Percentiles rank a stretch among this genome's conserved stretches.
These are phyloP conservation scores for Oenanthe sinensis DNA, from an alignment of 129 eudicot species.

Conservation along the genomic window DNA sequence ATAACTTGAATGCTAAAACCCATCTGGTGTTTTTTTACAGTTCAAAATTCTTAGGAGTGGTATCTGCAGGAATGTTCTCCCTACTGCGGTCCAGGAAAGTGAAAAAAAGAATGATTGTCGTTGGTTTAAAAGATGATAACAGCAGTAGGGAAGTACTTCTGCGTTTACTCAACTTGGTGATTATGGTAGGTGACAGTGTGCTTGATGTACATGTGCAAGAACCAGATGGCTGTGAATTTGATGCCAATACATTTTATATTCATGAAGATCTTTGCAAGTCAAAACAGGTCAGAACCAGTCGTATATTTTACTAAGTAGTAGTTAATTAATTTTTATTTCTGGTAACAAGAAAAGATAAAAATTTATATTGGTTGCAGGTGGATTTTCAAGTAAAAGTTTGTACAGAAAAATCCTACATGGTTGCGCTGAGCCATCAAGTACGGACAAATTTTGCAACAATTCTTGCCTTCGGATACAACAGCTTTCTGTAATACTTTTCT, in stretches of 20 bases:
- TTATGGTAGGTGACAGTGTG: conserved; percentile 24
- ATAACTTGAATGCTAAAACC: background rate
- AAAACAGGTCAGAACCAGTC: conserved; percentile 23
- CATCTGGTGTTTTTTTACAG: conserved; percentile 3
- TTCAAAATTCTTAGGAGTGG: background rate
- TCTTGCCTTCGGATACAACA: no score
- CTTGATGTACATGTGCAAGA: conserved; percentile 40
- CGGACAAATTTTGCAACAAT: no score
- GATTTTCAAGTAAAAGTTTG: conserved; percentile 40
- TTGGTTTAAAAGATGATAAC: conserved; percentile 32
- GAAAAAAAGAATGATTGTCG: conserved; percentile 20
- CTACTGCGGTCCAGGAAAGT: conserved; percentile 6
- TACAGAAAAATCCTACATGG: conserved; percentile 18
- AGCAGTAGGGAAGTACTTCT: conserved; percentile 32
- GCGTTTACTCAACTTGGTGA: conserved; percentile 24
- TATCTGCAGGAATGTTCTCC: conserved; percentile 5
- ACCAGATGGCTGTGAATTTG: conserved; percentile 20
- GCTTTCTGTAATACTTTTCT: no score
- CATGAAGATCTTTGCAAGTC: conserved; percentile 47
- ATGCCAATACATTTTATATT: conserved; percentile 36
- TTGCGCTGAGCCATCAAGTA: conserved; percentile 29
- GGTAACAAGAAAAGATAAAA: background rate
- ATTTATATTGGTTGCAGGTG: conserved; percentile 21
- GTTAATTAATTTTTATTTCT: background rate
- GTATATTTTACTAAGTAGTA: background rate